These are phyloP conservation scores for Nakataea oryzae DNA, from an alignment of 2,329 filamentous ascomycete genomes.

Conservation along the genomic window DNA sequence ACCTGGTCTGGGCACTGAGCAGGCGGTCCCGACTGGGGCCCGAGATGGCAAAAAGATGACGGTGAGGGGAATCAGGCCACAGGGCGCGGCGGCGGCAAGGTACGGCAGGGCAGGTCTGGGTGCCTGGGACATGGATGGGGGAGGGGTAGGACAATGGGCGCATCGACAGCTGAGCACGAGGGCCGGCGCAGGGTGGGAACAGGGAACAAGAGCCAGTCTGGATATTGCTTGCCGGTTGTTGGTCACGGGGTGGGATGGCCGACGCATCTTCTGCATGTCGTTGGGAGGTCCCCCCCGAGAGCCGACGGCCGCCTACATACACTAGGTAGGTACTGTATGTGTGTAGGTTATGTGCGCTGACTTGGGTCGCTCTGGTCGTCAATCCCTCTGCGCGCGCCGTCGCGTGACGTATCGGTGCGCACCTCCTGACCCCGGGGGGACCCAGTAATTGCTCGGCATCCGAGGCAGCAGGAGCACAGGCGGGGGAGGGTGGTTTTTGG, in stretches of 20 bases:
- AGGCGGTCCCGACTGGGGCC: background rate
- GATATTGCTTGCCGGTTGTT: background rate
- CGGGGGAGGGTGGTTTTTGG: too few species aligned
- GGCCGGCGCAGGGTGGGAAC: background rate
- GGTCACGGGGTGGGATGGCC: background rate
- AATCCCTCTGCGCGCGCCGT: too few species aligned
- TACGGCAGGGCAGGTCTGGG: too few species aligned
- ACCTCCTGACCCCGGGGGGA: too few species aligned
- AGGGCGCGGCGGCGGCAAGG: background rate
- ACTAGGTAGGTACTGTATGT: too few species aligned
- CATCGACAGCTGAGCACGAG: background rate
- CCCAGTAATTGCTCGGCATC: too few species aligned
- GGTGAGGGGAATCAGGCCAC: background rate
- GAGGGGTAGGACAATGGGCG: background rate
- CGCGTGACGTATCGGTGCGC: background rate
- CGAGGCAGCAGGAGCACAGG: too few species aligned
- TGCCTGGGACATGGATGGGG: background rate
- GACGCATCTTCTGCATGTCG: background rate
- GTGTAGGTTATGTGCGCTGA: too few species aligned
- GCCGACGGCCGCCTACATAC: too few species aligned
- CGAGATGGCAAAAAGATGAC: background rate
- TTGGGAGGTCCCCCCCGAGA: background rate
- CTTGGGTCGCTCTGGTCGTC: too few species aligned
- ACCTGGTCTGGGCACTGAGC: too few species aligned
- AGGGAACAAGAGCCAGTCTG: background rate